phyloP scores from a whole-genome alignment of 352 stramenopile genomes.

The Phytophthora brassicae region DNA sequence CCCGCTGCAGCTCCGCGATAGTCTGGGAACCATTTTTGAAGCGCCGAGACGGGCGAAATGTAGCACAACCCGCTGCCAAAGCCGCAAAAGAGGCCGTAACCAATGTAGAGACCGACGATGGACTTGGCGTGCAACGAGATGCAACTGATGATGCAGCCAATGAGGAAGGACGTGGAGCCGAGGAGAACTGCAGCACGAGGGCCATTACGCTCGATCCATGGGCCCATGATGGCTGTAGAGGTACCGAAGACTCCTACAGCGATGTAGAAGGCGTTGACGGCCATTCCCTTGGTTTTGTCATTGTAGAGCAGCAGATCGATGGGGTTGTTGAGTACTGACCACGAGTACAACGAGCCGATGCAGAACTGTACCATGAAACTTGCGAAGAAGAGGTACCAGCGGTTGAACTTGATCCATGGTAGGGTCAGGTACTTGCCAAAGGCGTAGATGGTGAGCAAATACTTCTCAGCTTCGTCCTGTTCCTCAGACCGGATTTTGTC shows the following conservation, averaged over 20 bases:
- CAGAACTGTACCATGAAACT: constrained; percentile 72
- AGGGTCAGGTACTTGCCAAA: constrained; percentile 55
- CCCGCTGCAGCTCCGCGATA: constrained; percentile 67
- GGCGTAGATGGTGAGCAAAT: constrained; percentile 52
- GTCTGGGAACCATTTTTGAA: constrained; percentile 84
- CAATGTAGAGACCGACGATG: constrained; percentile 59
- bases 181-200: constrained; percentile 52
- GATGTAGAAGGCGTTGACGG: constrained; percentile 79
- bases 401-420: constrained; percentile 49
- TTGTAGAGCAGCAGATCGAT: constrained; percentile 59
- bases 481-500: constrained; percentile 47
- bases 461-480: constrained; percentile 57
- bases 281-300: constrained; percentile 49
- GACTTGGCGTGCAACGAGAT: constrained; percentile 53
- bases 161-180: constrained; percentile 51
- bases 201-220: constrained; percentile 67
- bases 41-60: constrained; percentile 70
- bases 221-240: constrained; percentile 63
- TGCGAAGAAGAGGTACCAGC: constrained; percentile 66
- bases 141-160: constrained; percentile 47
- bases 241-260: constrained; percentile 61
- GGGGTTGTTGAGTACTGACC: constrained; percentile 75
- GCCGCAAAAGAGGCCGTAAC: constrained; percentile 66
- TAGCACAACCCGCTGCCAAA: constrained; percentile 74
- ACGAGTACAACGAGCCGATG: constrained; percentile 75